Conservation (phyloP, 257 asterid genomes). For the Eucommia ulmoides region DNA sequence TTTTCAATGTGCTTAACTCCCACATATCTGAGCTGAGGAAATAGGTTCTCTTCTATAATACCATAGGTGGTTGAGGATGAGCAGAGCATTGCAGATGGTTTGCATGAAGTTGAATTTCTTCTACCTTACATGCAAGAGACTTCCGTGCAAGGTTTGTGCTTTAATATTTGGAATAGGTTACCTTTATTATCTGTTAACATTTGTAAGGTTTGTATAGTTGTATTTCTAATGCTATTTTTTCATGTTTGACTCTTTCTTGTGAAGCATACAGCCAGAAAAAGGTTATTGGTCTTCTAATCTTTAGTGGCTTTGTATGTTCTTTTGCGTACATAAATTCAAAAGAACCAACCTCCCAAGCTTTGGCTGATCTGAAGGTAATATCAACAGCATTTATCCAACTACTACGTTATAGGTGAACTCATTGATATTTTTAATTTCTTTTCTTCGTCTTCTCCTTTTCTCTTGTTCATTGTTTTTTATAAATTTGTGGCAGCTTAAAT, state of each 20-base stretch:
- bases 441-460: background rate
- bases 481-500: background rate
- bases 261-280: constrained; percentile 58
- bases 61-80: constrained; percentile 67
- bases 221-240: background rate
- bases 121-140: constrained; percentile 67
- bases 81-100: constrained; percentile 34
- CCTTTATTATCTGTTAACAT: constrained; percentile 2
- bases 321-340: constrained; percentile 59
- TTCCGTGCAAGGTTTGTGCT: constrained; percentile 52
- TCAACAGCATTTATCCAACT: too few relatives aligned
- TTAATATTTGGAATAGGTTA: too few relatives aligned
- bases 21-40: too few relatives aligned
- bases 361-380: constrained; percentile 77
- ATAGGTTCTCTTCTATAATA: constrained; percentile 6
- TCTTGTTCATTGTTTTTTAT: background rate
- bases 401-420: too few relatives aligned
- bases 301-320: constrained; percentile 63
- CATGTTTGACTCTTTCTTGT: constrained; percentile 16
- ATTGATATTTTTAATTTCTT: too few relatives aligned
- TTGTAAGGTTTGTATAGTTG: constrained; percentile 3
- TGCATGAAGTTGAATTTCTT: constrained; percentile 83
- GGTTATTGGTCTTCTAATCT: constrained; percentile 57
- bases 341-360: constrained; percentile 73
- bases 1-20: too few relatives aligned